These are phyloP conservation scores for Aspergillus ochraceoroseus DNA, from an alignment of 2,329 filamentous ascomycete genomes.

Conservation along the genomic window DNA sequence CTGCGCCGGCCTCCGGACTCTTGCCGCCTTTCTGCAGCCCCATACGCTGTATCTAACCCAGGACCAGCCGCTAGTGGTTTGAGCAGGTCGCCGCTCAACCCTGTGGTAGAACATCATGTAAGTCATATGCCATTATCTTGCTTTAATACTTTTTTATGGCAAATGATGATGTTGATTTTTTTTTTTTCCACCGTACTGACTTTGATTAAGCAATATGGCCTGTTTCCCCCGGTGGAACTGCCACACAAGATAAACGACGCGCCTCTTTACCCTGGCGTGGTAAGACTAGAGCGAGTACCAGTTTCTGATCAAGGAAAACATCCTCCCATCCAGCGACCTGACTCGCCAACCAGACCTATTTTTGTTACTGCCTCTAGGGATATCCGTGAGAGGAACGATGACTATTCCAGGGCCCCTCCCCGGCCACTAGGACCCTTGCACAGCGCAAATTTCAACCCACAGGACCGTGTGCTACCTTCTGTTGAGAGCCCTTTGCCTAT, in stretches of 20 bases:
- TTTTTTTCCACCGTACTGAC: conserved; percentile 30
- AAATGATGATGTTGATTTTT: background rate
- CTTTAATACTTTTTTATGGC: background rate
- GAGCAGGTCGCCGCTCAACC: conserved; percentile 11
- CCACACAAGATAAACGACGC: conserved; percentile 21
- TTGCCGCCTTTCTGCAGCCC: conserved; percentile 14
- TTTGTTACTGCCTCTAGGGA: conserved; percentile 33
- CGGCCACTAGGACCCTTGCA: conserved; percentile 17
- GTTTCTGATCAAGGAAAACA: conserved; percentile 19
- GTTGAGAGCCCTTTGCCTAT: conserved; percentile 31
- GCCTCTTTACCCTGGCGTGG: conserved; percentile 22
- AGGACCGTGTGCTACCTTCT: conserved; percentile 34
- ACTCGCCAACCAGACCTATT: conserved; percentile 27
- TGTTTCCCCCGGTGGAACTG: conserved; percentile 18
- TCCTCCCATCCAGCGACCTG: conserved; percentile 17
- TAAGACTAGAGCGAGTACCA: conserved; percentile 22
- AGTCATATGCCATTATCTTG: conserved; percentile 12
- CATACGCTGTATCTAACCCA: conserved; percentile 17
- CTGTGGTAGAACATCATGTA: conserved; percentile 19
- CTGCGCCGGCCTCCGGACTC: conserved; percentile 12
- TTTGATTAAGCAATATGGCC: conserved; percentile 24
- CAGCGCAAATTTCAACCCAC: conserved; percentile 21
- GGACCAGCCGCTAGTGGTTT: conserved; percentile 15
- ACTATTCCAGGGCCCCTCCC: conserved; percentile 18
- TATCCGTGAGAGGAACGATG: conserved; percentile 16